Conservation (phyloP, 129 eudicot genomes). For the Logfia minima region DNA sequence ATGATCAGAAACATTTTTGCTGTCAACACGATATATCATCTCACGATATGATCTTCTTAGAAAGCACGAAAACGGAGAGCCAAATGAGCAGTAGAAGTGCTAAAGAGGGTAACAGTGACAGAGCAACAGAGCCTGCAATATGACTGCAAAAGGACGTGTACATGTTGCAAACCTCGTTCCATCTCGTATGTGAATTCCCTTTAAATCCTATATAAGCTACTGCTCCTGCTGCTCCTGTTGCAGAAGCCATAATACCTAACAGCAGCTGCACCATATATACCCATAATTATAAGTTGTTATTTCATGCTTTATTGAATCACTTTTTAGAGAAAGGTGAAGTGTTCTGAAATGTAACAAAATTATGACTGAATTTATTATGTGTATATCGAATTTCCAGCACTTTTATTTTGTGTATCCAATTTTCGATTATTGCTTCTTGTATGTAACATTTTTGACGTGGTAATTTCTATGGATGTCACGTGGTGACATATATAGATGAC, state of each 20-base stretch:
- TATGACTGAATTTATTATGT: too few species aligned
- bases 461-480: too few species aligned
- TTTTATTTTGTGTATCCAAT: too few species aligned
- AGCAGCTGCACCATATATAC: slow-evolving; percentile 44
- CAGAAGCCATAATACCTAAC: slow-evolving; percentile 73
- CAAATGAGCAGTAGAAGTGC: slow-evolving; percentile 56
- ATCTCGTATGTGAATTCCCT: slow-evolving; percentile 59
- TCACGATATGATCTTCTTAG: slow-evolving; percentile 36
- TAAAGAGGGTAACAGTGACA: slow-evolving; percentile 45
- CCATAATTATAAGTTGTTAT: not conserved
- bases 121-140: slow-evolving; percentile 38
- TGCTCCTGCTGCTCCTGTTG: slow-evolving; percentile 68
- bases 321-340: not conserved
- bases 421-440: too few species aligned
- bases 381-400: too few species aligned
- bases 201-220: slow-evolving; percentile 68
- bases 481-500: too few species aligned
- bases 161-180: slow-evolving; percentile 54
- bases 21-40: not conserved
- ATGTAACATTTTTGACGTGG: too few species aligned
- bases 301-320: not conserved
- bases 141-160: slow-evolving; percentile 57
- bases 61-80: slow-evolving; percentile 49
- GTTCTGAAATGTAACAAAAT: not conserved
- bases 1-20: not conserved